Evolutionary conservation across 1,284 basidiomycete genomes (phyloP), one percentile per base, ranked within the genome.

Genomic region (Moesziomyces antarcticus): DNA sequence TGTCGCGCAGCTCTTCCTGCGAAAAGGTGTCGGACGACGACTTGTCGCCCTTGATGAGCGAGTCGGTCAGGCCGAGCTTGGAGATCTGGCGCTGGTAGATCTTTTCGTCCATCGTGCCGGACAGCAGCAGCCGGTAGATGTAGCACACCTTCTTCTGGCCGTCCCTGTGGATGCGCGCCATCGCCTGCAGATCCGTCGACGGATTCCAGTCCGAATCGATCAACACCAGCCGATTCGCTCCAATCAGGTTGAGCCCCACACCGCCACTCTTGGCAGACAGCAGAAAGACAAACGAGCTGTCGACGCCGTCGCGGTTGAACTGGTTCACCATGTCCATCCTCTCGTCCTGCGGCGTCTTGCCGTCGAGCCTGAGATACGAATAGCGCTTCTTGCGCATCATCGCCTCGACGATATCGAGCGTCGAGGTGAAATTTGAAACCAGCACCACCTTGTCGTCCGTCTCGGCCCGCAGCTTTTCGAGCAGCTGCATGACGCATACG

Each of bases 201-300:
- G 93, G 93, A 84, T 96, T 96, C 93, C 97, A 99, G 82, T 99
- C 96, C 50, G 92, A 94, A 84, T 99, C 96, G 65, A 89, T 86
- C 25, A 79, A 50, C 70, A 99, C 92, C 20, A 99, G 87, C 16
- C 96, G 90, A 84, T 99, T 99, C 3, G 96, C 96, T 8, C 96
- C 96, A 80, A 98, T 97, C 70, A 99, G 88, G 83, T 99, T 99
- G 87, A 99, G 96, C 81, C 97, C 95, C 78, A 95, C 97, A 78
- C 96, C 96, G 66, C 96, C 96, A 41, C 97, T 95, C 85, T 98
- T 98, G 74, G 93, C 94, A 84, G 93, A 95, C 18, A 99, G 88
- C 54, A 99, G 86, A 86, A 99, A 99, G 47, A 99, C 89, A 81
- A 97, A 87, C 22, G 44, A 54, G 11, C 46, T 50, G 13, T 68